These are phyloP conservation scores for Rubroboletus pulcherrimus DNA, from an alignment of 768 basidiomycete species.

Conservation along the genomic window DNA sequence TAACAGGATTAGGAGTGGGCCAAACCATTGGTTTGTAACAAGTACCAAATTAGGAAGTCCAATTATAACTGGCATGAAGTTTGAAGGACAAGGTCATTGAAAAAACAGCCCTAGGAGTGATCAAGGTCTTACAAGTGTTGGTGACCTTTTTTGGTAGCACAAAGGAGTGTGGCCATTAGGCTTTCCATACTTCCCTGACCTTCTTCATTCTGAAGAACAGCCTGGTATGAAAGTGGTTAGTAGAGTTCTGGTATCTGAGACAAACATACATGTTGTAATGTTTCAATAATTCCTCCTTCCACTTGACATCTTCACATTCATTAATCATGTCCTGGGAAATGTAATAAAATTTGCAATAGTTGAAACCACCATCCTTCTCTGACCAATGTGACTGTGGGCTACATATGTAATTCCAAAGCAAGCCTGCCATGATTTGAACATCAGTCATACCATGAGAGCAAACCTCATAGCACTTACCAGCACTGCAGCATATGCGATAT, in stretches of 20 bases:
- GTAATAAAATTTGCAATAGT: slow-evolving; percentile 4
- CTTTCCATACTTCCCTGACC: too few relatives aligned
- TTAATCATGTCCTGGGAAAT: neutral
- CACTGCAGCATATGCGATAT: neutral
- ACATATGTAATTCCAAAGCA: slow-evolving; percentile 3
- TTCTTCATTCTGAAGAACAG: neutral
- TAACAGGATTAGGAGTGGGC: too few relatives aligned
- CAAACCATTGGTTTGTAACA: too few relatives aligned
- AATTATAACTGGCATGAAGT: too few relatives aligned
- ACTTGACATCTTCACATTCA: neutral
- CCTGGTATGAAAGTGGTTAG: neutral
- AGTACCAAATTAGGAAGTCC: too few relatives aligned
- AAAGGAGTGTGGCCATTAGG: too few relatives aligned
- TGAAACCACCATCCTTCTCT: slow-evolving; percentile 4
- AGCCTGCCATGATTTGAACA: neutral
- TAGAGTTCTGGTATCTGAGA: neutral
- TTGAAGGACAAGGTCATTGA: too few relatives aligned
- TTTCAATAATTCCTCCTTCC: neutral
- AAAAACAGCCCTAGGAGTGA: too few relatives aligned
- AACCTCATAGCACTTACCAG: neutral
- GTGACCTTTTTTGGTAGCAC: too few relatives aligned
- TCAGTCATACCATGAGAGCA: neutral
- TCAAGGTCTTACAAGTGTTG: too few relatives aligned
- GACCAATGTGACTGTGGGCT: slow-evolving; percentile 3
- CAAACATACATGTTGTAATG: neutral